Base-by-base conservation (phyloP, 2,329 filamentous ascomycete genomes). In the Colletotrichum orchidophilum region DNA sequence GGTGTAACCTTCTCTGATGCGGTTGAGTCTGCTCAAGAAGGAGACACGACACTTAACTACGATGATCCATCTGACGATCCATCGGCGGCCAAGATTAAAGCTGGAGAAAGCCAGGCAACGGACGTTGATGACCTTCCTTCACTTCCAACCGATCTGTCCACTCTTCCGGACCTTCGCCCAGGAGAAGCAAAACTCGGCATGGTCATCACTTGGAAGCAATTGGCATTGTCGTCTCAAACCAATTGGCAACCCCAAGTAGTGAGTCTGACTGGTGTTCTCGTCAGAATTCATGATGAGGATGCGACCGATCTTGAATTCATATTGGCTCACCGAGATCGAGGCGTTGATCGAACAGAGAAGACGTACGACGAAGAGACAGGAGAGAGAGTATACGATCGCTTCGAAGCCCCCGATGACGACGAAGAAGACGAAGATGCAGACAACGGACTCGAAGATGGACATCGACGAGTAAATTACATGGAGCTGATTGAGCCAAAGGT, bases 361-460 rank as follows among this genome's bases (percentile, higher is more conserved):
- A 79, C 82, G 21, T 91, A 90, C 74, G 91, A 96, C 75, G 86
- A 90, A 12, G 81, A 87, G 49, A 91, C 92, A 0, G 94, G 94
- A 0, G 85, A 92, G 72, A 87, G 94, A 11, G 81, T 94, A 11
- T 97, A 96, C 75, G 90, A 88, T 73, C 93, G 91, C 69, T 96
- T 97, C 74, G 94, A 97, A 76, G 90, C 91, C 75, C 92, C 92
- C 0, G 88, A 88, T 12, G 83, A 89, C 8, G 87, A 90, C 7
- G 88, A 90, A 12, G 90, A 91, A 0, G 87, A 88, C 1, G 85
- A 85, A 0, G 85, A 85, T 2, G 85, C 85, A 0, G 85, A 85
- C 1, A 88, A 88, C 0, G 82, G 81, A 1, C 81, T 80, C 3
- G 87, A 92, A 66, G 86, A 91, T 71, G 92, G 92, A 1, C 83